These are phyloP conservation scores for Rhypophila decipiens DNA, from an alignment of 495 filamentous ascomycete genomes.

Conservation along the genomic window DNA sequence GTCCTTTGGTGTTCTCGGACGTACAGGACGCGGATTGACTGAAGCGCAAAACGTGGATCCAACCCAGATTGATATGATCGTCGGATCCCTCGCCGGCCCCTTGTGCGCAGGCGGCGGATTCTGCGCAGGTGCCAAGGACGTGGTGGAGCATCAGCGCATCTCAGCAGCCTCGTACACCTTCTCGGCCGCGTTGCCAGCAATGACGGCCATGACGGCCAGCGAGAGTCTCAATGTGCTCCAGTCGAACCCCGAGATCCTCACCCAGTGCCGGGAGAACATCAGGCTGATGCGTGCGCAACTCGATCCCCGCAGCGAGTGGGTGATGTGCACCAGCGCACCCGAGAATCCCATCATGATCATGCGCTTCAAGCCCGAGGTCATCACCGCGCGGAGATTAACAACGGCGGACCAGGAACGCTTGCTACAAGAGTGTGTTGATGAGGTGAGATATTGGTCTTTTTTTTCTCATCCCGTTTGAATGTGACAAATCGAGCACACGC, in stretches of 20 bases:
- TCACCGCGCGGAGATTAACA: slow-evolving; percentile 60
- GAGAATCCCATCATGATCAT: slow-evolving; percentile 87
- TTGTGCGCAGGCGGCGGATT: slow-evolving; percentile 92
- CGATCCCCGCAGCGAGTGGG: slow-evolving; percentile 91
- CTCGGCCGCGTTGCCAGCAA: slow-evolving; percentile 87
- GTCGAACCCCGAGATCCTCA: slow-evolving; percentile 69
- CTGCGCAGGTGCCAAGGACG: slow-evolving; percentile 82
- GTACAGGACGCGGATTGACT: slow-evolving; percentile 84
- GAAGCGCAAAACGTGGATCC: slow-evolving; percentile 95
- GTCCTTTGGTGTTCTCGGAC: slow-evolving; percentile 89
- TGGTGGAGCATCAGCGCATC: slow-evolving; percentile 93
- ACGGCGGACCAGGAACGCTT: slow-evolving; percentile 75
- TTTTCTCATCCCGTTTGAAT: not conserved
- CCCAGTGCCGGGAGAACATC: slow-evolving; percentile 72
- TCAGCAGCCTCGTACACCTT: slow-evolving; percentile 86
- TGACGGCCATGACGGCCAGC: slow-evolving; percentile 89
- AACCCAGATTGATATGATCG: slow-evolving; percentile 85
- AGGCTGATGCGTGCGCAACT: slow-evolving; percentile 77
- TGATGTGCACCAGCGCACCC: slow-evolving; percentile 66
- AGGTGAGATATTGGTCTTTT: slow-evolving; percentile 52
- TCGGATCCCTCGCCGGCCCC: slow-evolving; percentile 85
- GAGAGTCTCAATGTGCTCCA: slow-evolving; percentile 81
- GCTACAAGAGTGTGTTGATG: slow-evolving; percentile 86
- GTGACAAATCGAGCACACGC: too few species aligned
- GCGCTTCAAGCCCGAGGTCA: slow-evolving; percentile 76